Percentiles rank a stretch among this genome's conserved stretches.
Conservation (phyloP, 2,329 filamentous ascomycete genomes). For the Fusarium nodosum region DNA sequence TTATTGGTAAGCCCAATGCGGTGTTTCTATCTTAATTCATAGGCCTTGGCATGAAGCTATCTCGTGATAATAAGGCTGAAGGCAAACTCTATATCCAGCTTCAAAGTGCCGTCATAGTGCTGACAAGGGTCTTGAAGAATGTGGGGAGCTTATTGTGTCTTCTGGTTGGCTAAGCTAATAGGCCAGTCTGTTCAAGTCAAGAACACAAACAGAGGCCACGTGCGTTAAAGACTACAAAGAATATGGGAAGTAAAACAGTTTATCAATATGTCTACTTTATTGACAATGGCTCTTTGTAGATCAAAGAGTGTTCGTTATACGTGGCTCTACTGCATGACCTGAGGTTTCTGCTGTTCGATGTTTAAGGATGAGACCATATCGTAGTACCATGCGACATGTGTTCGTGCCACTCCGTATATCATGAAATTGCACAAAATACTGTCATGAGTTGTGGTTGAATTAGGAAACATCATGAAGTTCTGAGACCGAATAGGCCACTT, state of each 20-base stretch:
- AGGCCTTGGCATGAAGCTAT: neutral
- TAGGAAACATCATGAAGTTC: conserved; percentile 43
- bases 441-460: conserved; percentile 1
- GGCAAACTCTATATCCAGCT: conserved; percentile 17
- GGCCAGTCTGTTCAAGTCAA: conserved; percentile 3
- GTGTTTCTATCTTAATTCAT: neutral
- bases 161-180: conserved; percentile 20
- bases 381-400: neutral
- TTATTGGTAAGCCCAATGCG: neutral
- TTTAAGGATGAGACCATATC: neutral
- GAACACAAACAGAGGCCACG: conserved; percentile 13
- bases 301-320: neutral
- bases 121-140: conserved; percentile 37
- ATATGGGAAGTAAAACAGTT: neutral
- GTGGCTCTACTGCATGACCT: neutral
- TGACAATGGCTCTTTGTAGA: neutral
- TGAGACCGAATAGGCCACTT: conserved; percentile 39
- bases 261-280: neutral
- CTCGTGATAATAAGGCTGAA: conserved; percentile 32
- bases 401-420: conserved; percentile 2
- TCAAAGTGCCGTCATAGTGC: conserved; percentile 41
- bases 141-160: conserved; percentile 33
- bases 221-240: conserved; percentile 6
- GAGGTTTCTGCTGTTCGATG: neutral
- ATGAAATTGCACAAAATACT: conserved; percentile 23